A percentile compares a stretch with the other conserved stretches of the same genome.
phyloP scores from a whole-genome alignment of 139 green algal genomes.

The Asterochloris sp. region DNA sequence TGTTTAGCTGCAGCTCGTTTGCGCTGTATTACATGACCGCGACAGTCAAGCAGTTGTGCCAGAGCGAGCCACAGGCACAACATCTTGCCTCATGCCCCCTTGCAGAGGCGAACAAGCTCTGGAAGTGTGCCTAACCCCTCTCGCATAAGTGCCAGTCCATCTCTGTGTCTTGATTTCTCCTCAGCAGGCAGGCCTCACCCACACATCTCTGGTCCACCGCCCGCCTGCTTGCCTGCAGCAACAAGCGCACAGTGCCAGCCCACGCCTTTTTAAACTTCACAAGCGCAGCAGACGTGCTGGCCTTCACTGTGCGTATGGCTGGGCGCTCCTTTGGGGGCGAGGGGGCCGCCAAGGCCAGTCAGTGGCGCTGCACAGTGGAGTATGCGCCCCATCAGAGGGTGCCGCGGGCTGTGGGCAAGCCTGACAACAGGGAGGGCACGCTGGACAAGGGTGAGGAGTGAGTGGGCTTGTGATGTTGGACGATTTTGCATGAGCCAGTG shows the following conservation, averaged over 20 bases:
- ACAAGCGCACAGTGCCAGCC: conserved; percentile 38
- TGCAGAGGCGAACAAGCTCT: no score
- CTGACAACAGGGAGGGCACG: conserved; percentile 59
- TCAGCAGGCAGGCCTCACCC: no score
- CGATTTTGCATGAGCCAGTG: not conserved
- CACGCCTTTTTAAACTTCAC: conserved; percentile 70
- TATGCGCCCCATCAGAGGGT: conserved; percentile 72
- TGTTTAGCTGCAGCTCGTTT: no score
- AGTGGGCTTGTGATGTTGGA: not conserved
- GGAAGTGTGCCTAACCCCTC: not conserved
- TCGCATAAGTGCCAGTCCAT: not conserved
- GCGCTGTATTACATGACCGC: no score
- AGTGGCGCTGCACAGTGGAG: conserved; percentile 59
- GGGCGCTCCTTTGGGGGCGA: conserved; percentile 62
- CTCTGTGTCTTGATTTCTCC: no score
- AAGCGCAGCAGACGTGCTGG: conserved; percentile 35
- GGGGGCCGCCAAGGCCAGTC: conserved; percentile 35
- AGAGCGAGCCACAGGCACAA: no score
- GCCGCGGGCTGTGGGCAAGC: conserved; percentile 35
- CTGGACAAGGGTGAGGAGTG: conserved; percentile 64
- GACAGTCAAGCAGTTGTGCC: no score
- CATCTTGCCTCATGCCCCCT: no score
- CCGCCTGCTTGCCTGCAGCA: conserved; percentile 28
- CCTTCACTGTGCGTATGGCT: conserved; percentile 63
- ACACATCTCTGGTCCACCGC: no score